Evolutionary conservation across 495 filamentous ascomycete species (phyloP), one percentile per base, ranked within the genome.

Genomic region (Podospora bellae-mahoneyi): DNA sequence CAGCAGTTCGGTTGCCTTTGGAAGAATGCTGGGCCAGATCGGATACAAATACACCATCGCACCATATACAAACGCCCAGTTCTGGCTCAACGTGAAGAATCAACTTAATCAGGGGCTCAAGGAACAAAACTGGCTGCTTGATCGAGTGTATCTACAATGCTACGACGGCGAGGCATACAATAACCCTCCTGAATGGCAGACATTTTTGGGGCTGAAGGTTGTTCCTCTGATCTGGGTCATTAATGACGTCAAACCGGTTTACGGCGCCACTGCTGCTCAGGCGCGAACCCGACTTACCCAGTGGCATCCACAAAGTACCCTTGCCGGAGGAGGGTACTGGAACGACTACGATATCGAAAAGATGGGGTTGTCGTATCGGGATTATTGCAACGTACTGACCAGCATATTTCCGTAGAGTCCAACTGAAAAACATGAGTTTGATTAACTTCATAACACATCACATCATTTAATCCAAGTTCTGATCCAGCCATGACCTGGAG

Each of bases 331-430:
- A 2, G 80, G 80, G 2, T 81, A 78, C 64, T 82, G 79, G 79
- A 82, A 82, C 63, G 78, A 82, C 63, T 81, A 75, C 58, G 80
- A 82, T 62, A 81, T 82, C 54, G 80, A 81, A 71, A 80, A 81
- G 73, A 81, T 80, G 74, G 64, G 67, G 15, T 61, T 78, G 55
- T 80, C 78, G 32, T 81, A 82, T 53, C 68, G 67, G n/a, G 76
- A 71, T 1, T 80, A 81, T 65, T 78, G 76, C 6, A 53, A 69
- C 5, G 77, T 79, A 5, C 66, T 82, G 64, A 66, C 26, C 30
- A 78, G 63, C 30, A 30, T 78, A 0, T 82, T 82, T 44, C 77
- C 76, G 5, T 77, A 71, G 9, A 10, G 7, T 32, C 30, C 4
- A 32, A 7, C 6, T 48, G 39, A 48, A 48, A 18, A 48, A 48